A percentile compares a stretch with the other conserved stretches of the same genome.
phyloP scores from a whole-genome alignment of 2,329 filamentous ascomycete genomes.

The Sclerotinia borealis region DNA sequence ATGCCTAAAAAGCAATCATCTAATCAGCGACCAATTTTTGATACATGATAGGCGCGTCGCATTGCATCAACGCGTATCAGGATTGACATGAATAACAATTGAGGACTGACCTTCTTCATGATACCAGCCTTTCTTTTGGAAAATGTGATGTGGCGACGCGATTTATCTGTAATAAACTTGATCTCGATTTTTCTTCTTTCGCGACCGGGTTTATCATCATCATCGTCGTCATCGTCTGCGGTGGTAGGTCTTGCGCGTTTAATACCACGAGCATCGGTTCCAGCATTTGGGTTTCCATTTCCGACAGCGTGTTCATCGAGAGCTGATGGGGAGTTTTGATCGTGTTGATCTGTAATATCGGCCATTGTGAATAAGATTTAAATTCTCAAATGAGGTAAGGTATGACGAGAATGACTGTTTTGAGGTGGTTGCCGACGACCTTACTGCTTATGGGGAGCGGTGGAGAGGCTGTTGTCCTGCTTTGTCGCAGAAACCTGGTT shows the following conservation, averaged over 20 bases:
- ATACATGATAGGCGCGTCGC: conserved; percentile 17
- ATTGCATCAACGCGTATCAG: conserved; percentile 23
- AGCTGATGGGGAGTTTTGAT: conserved; percentile 67
- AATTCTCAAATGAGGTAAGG: conserved; percentile 20
- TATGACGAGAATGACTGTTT: conserved; percentile 34
- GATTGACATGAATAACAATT: conserved; percentile 4
- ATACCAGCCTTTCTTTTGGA: conserved; percentile 99
- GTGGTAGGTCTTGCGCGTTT: conserved; percentile 82
- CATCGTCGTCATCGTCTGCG: conserved; percentile 91
- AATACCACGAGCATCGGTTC: conserved; percentile 67
- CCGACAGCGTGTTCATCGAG: conserved; percentile 69
- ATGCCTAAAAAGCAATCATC: conserved; percentile 56
- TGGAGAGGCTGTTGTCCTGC: conserved; percentile 30
- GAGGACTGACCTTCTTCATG: conserved; percentile 90
- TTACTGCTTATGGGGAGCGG: conserved; percentile 33
- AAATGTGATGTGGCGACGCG: conserved; percentile 97
- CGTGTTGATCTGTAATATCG: conserved; percentile 74
- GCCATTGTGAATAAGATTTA: conserved; percentile 49
- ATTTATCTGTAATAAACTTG: conserved; percentile 99
- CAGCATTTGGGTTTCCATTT: conserved; percentile 57
- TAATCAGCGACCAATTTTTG: conserved; percentile 21
- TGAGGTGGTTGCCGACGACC: conserved; percentile 32
- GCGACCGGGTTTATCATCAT: conserved; percentile 94
- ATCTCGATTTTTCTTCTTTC: conserved; percentile 99
- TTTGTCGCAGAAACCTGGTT: conserved; percentile 33